A percentile compares a stretch with the other conserved stretches of the same genome.
phyloP scores from a whole-genome alignment of 2,329 filamentous ascomycete species.

The Colletotrichum tabaci region DNA sequence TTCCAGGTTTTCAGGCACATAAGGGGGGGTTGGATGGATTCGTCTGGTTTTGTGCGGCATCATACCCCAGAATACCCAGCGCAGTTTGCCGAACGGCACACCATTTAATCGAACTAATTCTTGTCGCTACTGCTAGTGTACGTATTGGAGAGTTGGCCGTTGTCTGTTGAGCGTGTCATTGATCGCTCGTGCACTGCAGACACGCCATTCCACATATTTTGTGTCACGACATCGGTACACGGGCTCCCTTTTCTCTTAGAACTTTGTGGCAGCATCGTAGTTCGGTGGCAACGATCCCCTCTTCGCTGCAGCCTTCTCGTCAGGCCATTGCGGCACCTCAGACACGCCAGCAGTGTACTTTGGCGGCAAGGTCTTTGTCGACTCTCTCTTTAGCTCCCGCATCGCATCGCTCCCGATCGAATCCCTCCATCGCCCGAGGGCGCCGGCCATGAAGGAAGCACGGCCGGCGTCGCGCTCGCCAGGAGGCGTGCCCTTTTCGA shows the following conservation, averaged over 20 bases:
- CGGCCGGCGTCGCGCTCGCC: neutral
- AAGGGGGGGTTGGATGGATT: neutral
- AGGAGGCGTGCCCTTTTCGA: slow-evolving; percentile 7
- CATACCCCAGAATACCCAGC: slow-evolving; percentile 10
- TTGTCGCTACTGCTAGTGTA: neutral
- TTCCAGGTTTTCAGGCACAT: neutral
- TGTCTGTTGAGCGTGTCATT: neutral
- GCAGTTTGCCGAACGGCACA: neutral
- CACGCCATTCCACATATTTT: neutral
- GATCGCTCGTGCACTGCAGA: neutral
- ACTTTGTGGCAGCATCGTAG: slow-evolving; percentile 25
- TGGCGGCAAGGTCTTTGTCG: slow-evolving; percentile 19
- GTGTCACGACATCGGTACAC: neutral
- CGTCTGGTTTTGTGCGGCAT: neutral
- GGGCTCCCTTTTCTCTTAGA: neutral
- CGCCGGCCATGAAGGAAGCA: slow-evolving; percentile 24
- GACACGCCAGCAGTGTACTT: slow-evolving; percentile 20
- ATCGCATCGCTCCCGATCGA: slow-evolving; percentile 2
- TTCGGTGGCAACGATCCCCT: slow-evolving; percentile 24
- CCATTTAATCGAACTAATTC: neutral
- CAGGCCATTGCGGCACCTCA: neutral
- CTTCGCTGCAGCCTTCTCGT: neutral
- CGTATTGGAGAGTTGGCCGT: no score
- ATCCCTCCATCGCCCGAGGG: slow-evolving; percentile 21
- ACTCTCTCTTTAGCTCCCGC: slow-evolving; percentile 17